Base-by-base conservation (phyloP, 2,329 filamentous ascomycete species). In the Pseudonectria buxi region DNA sequence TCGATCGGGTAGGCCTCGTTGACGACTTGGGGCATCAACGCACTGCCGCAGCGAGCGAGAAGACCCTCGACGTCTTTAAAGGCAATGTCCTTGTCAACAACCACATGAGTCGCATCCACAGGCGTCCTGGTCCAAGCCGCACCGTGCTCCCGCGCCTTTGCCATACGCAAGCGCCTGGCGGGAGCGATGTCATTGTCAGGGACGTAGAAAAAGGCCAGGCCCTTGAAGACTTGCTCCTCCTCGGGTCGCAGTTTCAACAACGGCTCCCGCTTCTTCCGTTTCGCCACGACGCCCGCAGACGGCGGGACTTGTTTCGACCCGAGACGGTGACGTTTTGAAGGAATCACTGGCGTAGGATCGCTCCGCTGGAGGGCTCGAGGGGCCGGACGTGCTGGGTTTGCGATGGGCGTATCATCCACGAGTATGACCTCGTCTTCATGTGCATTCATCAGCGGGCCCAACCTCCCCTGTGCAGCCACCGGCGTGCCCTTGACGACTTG, bases 121-220 rank as follows among this genome's bases (percentile, higher is more conserved):
- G 81, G 75, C 1, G 68, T 61, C 33, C 70, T 71, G 18, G 77
- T 73, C 80, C 88, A 92, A 1, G 57, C 63, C 2, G 83, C 90
- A 28, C 90, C 90, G 55, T 80, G 80, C 50, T 87, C 79, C 33
- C 77, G 72, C 0, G 84, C 81, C 56, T 82, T 88, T 22, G 72
- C 72, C 34, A 95, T 94, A 4, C 85, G 79, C 39, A 80, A 60
- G 36, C 75, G 76, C 26, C 89, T 75, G 7, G 74, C 68, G 10
- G 74, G 72, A 24, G 81, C 76, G 30, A 83, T 72, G 44, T 90
- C 82, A 44, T 87, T 77, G 46, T 92, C 84, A 0, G 88, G 90
- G 6, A 94, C 76, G 56, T 92, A 95, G 61, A 78, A 85, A 45
- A 87, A 82, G 0, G 63, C 57, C n/a, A 84, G 57, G 0, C 63